Evolutionary conservation across 2,329 filamentous ascomycete species (phyloP).

Genomic region (Pseudocercospora macadamiae): DNA sequence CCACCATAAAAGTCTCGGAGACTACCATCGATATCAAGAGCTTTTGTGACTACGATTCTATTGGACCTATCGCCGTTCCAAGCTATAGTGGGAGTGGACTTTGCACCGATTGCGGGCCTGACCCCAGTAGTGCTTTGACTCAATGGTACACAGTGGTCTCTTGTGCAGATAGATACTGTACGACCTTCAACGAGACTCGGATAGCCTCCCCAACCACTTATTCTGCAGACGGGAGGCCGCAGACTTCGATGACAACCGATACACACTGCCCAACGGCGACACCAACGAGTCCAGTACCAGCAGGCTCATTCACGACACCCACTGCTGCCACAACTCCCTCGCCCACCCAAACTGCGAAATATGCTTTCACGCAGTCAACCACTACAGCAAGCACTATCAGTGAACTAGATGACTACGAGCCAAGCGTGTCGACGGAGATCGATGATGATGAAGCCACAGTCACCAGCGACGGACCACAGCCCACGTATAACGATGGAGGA

Average conservation of each 20-base stretch:
- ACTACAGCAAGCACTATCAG: neutral
- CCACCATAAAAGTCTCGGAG: neutral
- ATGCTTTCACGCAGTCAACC: neutral
- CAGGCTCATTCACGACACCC: neutral
- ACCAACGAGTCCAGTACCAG: neutral
- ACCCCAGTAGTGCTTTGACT: neutral
- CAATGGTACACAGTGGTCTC: conserved; percentile 2
- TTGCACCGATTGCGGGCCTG: conserved; percentile 6
- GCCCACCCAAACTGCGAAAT: neutral
- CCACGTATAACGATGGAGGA: neutral
- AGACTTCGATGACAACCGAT: neutral
- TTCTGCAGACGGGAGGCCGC: neutral
- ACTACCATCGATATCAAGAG: conserved; percentile 10
- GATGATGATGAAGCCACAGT: neutral
- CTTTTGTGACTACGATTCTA: conserved; percentile 4
- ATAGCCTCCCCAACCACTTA: conserved; percentile 1
- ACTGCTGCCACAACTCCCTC: neutral
- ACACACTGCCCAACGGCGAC: conserved; percentile 7
- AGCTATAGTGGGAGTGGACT: conserved; percentile 7
- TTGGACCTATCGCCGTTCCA: conserved; percentile 1
- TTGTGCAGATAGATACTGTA: neutral
- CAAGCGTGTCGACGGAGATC: neutral
- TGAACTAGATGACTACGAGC: neutral
- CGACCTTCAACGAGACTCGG: conserved; percentile 8
- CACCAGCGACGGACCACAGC: neutral